phyloP scores from a whole-genome alignment of 805 yeast species.

The Lipomyces sp. region DNA sequence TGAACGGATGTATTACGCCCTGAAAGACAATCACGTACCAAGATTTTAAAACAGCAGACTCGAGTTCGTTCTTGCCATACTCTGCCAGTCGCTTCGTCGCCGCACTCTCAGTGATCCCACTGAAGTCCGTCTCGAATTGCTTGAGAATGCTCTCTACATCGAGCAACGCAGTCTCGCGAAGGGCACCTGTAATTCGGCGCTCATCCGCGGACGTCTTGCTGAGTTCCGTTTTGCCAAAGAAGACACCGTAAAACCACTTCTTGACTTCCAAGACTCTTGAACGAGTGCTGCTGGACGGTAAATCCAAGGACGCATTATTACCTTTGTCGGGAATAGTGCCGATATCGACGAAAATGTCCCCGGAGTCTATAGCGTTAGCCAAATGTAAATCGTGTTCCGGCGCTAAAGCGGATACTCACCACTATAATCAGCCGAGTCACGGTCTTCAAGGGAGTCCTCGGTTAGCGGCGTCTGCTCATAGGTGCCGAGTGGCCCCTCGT shows the following conservation, averaged over 20 bases:
- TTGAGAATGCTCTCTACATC: slow-evolving; percentile 27
- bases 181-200: slow-evolving; percentile 28
- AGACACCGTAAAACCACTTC: slow-evolving; percentile 24
- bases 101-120: slow-evolving; percentile 27
- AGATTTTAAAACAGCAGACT: slow-evolving; percentile 30
- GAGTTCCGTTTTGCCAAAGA: slow-evolving; percentile 36
- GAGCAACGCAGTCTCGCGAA: slow-evolving; percentile 27
- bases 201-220: slow-evolving; percentile 33
- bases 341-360: no score
- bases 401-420: no score
- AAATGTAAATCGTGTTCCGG: no score
- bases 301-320: no score
- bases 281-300: no score
- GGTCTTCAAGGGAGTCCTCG: no score
- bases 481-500: no score
- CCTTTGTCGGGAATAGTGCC: no score
- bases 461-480: no score
- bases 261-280: slow-evolving; percentile 9
- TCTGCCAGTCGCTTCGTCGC: slow-evolving; percentile 23
- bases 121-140: slow-evolving; percentile 28
- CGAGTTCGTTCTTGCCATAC: slow-evolving; percentile 33
- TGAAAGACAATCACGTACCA: slow-evolving; percentile 33
- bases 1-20: slow-evolving; percentile 36
- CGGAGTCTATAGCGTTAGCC: no score
- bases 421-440: no score